Evolutionary conservation across 1,139 yeast species (phyloP), one percentile per base, ranked within the genome.

Genomic region (Hemisphaericaspora xylofermentans): DNA sequence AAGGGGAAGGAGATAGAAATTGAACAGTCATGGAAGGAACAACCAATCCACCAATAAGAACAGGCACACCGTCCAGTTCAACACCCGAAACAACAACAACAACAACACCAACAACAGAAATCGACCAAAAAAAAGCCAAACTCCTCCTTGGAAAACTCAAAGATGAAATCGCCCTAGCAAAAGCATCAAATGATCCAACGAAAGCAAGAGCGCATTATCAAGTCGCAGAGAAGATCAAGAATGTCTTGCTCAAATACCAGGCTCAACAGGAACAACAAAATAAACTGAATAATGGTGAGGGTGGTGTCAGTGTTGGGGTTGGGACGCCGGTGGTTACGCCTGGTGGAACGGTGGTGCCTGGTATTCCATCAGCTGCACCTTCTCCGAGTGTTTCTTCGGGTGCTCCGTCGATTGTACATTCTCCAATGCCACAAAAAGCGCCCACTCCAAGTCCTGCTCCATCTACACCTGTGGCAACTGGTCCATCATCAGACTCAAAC

Each of bases 201-300:
- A 82, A 77, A 49, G 93, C 91, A n/a, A 79, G 78, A 56, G 81
- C 76, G 50, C 88, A 84, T 54, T 66, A 78, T 49, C 68, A 72
- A 47, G 82, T 80, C 45, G 94, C 93, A 2, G 85, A 85, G 43
- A 77, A 77, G 43, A 80, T 87, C 50, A 78, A 75, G 51, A 71
- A 66, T 58, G 72, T 68, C 43, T 71, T 74, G 44, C 49, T 68
- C 27, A 66, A 58, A 41, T 71, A 68, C 48, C 72, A 70, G 42
- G 71, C 70, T 7, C 75, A 71, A 43, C 74, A 68, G 41, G 55
- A 57, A 40, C 40, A 40, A 36, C 42, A 29, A 19, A 28, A 19
- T 10, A 27, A 39, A 19, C 33, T 17, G 33, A 21, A 22, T n/a
- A 22, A 36, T 10, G 25, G 16, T n/a, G 16, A 36, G 4, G 25